phyloP scores from a whole-genome alignment of 108 stramenopile genomes.

The Nitzschia sp. region DNA sequence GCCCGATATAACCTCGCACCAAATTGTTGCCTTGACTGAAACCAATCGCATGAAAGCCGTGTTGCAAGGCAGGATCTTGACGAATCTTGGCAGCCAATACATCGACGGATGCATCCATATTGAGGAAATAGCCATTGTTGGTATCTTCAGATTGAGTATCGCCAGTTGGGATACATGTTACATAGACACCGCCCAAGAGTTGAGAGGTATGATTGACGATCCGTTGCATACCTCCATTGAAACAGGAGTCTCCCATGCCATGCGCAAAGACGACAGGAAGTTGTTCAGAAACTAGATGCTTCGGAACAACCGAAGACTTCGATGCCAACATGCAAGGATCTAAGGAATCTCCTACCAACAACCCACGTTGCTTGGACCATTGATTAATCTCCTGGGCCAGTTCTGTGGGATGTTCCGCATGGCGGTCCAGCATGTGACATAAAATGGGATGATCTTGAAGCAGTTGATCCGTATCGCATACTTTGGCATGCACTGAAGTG shows the following conservation, averaged over 20 bases:
- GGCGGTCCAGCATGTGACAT: slow-evolving; percentile 47
- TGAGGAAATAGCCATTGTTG: slow-evolving; percentile 70
- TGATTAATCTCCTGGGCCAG: slow-evolving; percentile 30
- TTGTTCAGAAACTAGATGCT: neutral
- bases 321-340: neutral
- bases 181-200: slow-evolving; percentile 46
- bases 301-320: neutral
- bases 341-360: slow-evolving; percentile 21
- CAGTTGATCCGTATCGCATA: slow-evolving; percentile 11
- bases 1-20: slow-evolving; percentile 70
- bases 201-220: slow-evolving; percentile 42
- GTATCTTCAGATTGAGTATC: slow-evolving; percentile 59
- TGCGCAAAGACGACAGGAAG: slow-evolving; percentile 62
- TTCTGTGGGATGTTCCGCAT: slow-evolving; percentile 18
- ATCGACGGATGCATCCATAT: slow-evolving; percentile 69
- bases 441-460: slow-evolving; percentile 40
- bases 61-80: slow-evolving; percentile 43
- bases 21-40: slow-evolving; percentile 78
- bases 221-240: slow-evolving; percentile 69
- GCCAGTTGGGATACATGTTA: slow-evolving; percentile 67
- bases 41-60: slow-evolving; percentile 79
- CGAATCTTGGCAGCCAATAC: slow-evolving; percentile 54
- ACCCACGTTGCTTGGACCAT: slow-evolving; percentile 27
- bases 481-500: neutral
- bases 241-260: slow-evolving; percentile 78